Conservation (phyloP, 2,329 filamentous ascomycete species). For the Hymenoscyphus occultus region DNA sequence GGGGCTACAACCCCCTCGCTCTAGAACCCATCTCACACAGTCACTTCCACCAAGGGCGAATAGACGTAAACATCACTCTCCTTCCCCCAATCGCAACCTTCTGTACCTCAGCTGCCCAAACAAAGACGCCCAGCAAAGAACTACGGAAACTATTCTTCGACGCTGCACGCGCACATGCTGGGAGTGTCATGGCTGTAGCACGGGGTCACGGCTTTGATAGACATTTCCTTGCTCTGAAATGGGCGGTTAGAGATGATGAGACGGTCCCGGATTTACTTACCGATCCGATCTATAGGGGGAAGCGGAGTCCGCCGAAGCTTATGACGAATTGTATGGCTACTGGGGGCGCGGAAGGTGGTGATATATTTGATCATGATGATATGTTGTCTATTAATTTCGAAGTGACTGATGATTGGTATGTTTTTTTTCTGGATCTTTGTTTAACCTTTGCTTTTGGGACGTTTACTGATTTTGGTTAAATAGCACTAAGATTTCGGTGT, state of each 20-base stretch:
- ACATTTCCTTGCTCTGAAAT: conserved; percentile 2
- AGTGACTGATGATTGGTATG: background rate
- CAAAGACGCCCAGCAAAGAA: background rate
- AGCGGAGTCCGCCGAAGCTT: background rate
- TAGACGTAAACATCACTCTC: background rate
- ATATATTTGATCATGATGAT: background rate
- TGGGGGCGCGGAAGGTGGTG: background rate
- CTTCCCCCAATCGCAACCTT: background rate
- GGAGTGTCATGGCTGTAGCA: background rate
- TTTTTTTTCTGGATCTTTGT: background rate
- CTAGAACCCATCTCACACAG: conserved; percentile 2
- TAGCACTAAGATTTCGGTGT: background rate
- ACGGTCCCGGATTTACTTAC: background rate
- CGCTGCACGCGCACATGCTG: conserved; percentile 2
- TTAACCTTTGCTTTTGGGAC: background rate
- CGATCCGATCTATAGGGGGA: background rate
- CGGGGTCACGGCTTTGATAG: conserved; percentile 1
- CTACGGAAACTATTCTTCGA: conserved; percentile 4
- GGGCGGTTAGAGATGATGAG: background rate
- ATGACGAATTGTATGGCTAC: background rate
- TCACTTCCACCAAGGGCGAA: conserved; percentile 11
- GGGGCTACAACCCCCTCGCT: background rate
- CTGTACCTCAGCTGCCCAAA: background rate
- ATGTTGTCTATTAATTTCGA: background rate
- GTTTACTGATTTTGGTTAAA: background rate